Evolutionary conservation across 164 flowering plant species (phyloP).

Genomic region (Liquidambar formosana): DNA sequence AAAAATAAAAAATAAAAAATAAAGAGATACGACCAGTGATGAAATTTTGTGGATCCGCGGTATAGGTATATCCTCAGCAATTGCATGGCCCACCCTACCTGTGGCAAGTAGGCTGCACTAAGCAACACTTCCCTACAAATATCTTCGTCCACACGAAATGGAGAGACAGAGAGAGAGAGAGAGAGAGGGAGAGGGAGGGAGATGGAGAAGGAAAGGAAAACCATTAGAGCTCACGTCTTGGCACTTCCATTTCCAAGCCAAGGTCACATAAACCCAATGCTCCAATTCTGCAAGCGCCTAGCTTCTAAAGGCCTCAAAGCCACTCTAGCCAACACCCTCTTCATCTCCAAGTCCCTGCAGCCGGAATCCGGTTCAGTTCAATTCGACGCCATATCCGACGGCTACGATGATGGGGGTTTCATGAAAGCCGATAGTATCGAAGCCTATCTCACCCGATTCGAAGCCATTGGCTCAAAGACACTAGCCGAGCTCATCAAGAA

Average conservation of each 20-base stretch:
- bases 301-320: conserved; percentile 25
- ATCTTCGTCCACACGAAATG: too few relatives aligned
- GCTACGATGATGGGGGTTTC: conserved; percentile 38
- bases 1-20: too few relatives aligned
- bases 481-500: conserved; percentile 30
- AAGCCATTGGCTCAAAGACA: conserved; percentile 32
- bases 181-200: background rate
- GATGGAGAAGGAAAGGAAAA: conserved; percentile 14
- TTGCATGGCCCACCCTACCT: too few relatives aligned
- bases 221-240: conserved; percentile 20
- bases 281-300: conserved; percentile 36
- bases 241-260: conserved; percentile 33
- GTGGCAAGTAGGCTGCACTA: too few relatives aligned
- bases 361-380: conserved; percentile 12
- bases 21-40: too few relatives aligned
- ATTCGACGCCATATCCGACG: conserved; percentile 41
- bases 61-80: too few relatives aligned
- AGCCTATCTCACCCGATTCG: conserved; percentile 24
- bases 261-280: conserved; percentile 44
- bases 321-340: conserved; percentile 21
- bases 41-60: too few relatives aligned
- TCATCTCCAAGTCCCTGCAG: conserved; percentile 18
- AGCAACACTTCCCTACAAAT: too few relatives aligned
- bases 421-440: conserved; percentile 17
- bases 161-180: too few relatives aligned